These are phyloP conservation scores for Corylus avellana DNA, from an alignment of 306 rosid species.

Conservation along the genomic window DNA sequence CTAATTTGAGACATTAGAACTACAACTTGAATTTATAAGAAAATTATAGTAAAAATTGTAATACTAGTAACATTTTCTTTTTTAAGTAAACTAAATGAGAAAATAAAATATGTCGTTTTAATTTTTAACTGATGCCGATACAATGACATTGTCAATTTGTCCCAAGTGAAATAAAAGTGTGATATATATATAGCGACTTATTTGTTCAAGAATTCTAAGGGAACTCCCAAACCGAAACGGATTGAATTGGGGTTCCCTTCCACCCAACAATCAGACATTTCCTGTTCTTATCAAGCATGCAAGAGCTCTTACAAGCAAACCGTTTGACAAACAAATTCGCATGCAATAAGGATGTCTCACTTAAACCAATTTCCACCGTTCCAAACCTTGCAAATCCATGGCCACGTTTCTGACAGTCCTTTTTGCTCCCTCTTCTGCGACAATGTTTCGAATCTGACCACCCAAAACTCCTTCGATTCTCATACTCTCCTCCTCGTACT, in stretches of 20 bases:
- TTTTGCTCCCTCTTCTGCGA: conserved; percentile 57
- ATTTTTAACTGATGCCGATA: no score
- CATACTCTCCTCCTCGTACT: conserved; percentile 34
- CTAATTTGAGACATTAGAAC: no score
- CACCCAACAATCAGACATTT: conserved; percentile 58
- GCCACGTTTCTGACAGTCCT: conserved; percentile 56
- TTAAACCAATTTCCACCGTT: conserved; percentile 58
- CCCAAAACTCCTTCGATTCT: conserved; percentile 30
- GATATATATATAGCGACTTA: no score
- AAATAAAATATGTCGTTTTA: no score
- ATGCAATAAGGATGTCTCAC: conserved; percentile 40
- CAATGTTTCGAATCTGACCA: conserved; percentile 50
- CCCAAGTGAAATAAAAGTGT: no score
- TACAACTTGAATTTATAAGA: no score
- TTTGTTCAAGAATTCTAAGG: not conserved
- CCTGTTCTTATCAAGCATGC: conserved; percentile 48
- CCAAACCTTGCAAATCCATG: conserved; percentile 55
- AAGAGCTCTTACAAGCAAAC: conserved; percentile 43
- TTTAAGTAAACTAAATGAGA: no score
- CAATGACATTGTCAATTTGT: no score
- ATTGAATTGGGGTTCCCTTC: conserved; percentile 72
- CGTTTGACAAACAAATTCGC: no score
- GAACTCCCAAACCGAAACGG: conserved; percentile 83
- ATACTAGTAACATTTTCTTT: no score
- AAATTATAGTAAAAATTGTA: no score